A percentile compares a stretch with the other conserved stretches of the same genome.
These are phyloP conservation scores for Aureobasidium mangrovei DNA, from an alignment of 2,329 filamentous ascomycete genomes.

Conservation along the genomic window DNA sequence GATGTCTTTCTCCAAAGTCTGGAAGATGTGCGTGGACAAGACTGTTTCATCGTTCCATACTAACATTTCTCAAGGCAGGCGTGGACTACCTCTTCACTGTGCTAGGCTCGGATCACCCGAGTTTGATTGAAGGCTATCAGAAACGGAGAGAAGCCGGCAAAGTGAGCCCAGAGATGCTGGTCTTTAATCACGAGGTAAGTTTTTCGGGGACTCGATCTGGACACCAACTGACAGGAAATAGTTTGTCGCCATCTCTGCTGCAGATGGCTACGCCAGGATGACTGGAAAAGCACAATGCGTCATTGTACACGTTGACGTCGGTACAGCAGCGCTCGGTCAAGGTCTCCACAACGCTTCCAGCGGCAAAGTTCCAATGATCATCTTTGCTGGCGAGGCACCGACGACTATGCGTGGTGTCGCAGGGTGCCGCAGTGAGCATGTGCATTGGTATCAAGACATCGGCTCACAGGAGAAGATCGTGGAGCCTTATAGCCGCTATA, in stretches of 20 bases:
- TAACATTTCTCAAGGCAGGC: constrained; percentile 29
- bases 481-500: constrained; percentile 73
- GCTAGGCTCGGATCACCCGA: constrained; percentile 60
- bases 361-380: constrained; percentile 60
- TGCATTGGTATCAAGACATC: constrained; percentile 73
- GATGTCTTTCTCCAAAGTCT: background rate
- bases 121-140: constrained; percentile 66
- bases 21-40: background rate
- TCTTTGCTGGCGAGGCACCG: constrained; percentile 67
- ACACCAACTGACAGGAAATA: constrained; percentile 42
- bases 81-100: constrained; percentile 53
- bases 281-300: constrained; percentile 63
- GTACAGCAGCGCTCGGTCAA: constrained; percentile 64
- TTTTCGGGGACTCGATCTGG: background rate
- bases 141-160: constrained; percentile 58
- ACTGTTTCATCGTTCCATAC: too few species aligned
- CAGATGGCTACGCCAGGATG: constrained; percentile 63
- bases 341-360: constrained; percentile 68
- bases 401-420: constrained; percentile 64
- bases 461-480: constrained; percentile 69
- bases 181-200: constrained; percentile 63
- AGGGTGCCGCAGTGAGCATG: constrained; percentile 65
- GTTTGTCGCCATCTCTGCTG: constrained; percentile 66
- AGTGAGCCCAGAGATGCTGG: constrained; percentile 60
- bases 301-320: constrained; percentile 71